A percentile compares a stretch with the other conserved stretches of the same genome.
phyloP scores from a whole-genome alignment of 2,329 filamentous ascomycete species.

The Pyrenophora tritici-repentis region DNA sequence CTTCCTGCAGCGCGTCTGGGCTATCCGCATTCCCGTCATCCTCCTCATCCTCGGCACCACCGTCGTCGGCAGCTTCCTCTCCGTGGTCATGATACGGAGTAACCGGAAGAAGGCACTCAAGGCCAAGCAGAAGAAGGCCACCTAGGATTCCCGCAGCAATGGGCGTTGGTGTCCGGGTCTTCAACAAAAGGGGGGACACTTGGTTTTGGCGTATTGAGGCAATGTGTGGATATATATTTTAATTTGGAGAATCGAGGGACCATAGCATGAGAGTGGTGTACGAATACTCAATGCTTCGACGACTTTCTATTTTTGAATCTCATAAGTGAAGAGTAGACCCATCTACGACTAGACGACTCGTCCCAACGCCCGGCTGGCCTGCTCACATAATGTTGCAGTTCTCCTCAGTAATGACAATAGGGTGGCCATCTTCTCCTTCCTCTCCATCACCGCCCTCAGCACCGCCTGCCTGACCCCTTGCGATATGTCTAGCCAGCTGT shows the following conservation, averaged over 20 bases:
- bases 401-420: constrained; percentile 40
- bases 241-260: background rate
- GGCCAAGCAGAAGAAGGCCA: constrained; percentile 87
- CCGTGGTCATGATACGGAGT: constrained; percentile 98
- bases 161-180: background rate
- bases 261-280: background rate
- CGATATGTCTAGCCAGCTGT: constrained; percentile 44
- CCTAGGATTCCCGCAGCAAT: constrained; percentile 17
- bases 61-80: constrained; percentile 93
- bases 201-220: background rate
- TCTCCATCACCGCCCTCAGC: constrained; percentile 25
- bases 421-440: constrained; percentile 19
- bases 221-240: background rate
- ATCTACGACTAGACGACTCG: background rate
- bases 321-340: background rate
- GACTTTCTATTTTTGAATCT: background rate
- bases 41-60: constrained; percentile 89
- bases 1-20: constrained; percentile 98
- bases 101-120: constrained; percentile 97
- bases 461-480: constrained; percentile 25
- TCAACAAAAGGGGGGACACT: constrained; percentile 1
- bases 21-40: constrained; percentile 97
- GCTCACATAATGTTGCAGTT: constrained; percentile 38
- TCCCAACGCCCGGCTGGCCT: background rate
- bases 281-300: background rate